phyloP scores from a whole-genome alignment of 192 early-diverging fungal genomes.

The Blastocladiella britannica region DNA sequence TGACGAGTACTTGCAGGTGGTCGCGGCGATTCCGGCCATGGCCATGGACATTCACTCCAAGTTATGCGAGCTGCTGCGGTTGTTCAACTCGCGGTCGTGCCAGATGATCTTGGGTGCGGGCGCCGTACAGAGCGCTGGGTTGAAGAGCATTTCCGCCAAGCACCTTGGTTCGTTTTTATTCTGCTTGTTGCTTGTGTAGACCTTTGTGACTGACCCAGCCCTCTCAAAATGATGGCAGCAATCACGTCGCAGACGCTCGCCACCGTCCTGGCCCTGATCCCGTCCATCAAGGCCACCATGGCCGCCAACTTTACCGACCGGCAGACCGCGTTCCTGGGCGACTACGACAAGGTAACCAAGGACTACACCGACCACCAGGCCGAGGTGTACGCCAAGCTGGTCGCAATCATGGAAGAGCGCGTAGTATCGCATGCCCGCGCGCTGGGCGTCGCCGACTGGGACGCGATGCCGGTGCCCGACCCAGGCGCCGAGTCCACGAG shows the following conservation, averaged over 20 bases:
- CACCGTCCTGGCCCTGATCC: slow-evolving; percentile 66
- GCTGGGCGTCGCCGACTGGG: slow-evolving; percentile 2
- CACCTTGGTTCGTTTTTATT: slow-evolving; percentile 45
- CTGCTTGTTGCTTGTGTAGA: background rate
- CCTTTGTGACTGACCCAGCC: too few species aligned
- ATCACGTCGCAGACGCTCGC: slow-evolving; percentile 84
- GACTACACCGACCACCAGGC: slow-evolving; percentile 82
- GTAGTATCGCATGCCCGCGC: background rate
- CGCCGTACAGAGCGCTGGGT: slow-evolving; percentile 85
- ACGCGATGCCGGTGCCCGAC: slow-evolving; percentile 7
- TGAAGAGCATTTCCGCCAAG: slow-evolving; percentile 91
- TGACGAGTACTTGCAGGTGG: slow-evolving; percentile 73
- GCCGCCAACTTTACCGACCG: slow-evolving; percentile 47
- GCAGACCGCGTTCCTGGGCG: slow-evolving; percentile 56
- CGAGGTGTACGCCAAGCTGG: slow-evolving; percentile 75
- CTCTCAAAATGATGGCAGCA: slow-evolving; percentile 24
- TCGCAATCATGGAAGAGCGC: slow-evolving; percentile 80
- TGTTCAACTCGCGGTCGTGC: slow-evolving; percentile 87
- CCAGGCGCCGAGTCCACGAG: slow-evolving; percentile 9
- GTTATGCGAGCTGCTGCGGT: slow-evolving; percentile 62
- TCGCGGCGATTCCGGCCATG: slow-evolving; percentile 53
- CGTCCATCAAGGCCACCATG: slow-evolving; percentile 56
- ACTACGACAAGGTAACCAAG: slow-evolving; percentile 67
- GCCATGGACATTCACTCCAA: slow-evolving; percentile 73
- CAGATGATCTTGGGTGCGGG: slow-evolving; percentile 96